Evolutionary conservation across 352 stramenopile species (phyloP).

Genomic region (Phytophthora megakarya): DNA sequence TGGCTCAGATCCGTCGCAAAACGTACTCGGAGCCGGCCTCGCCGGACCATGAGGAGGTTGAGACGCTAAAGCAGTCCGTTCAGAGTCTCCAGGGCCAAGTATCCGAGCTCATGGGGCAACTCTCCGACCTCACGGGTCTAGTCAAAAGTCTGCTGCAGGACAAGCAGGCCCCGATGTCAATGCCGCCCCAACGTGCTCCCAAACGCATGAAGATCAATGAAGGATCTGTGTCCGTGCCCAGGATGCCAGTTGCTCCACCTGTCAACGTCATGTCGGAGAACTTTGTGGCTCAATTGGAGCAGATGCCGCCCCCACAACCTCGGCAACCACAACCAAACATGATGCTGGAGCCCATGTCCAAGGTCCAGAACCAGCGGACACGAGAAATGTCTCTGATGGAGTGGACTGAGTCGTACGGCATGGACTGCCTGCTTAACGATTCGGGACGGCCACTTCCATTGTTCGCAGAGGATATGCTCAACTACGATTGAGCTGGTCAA

Average conservation of each 20-base stretch:
- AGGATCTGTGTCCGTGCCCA: not conserved
- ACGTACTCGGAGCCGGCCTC: slow-evolving; percentile 85
- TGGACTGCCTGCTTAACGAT: slow-evolving; percentile 83
- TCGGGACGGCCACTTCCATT: slow-evolving; percentile 52
- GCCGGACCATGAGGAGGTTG: slow-evolving; percentile 77
- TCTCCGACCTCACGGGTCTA: slow-evolving; percentile 72
- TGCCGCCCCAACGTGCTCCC: slow-evolving; percentile 21
- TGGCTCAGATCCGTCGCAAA: slow-evolving; percentile 88
- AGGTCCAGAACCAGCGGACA: slow-evolving; percentile 51
- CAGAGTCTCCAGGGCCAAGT: slow-evolving; percentile 76
- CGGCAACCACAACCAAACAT: slow-evolving; percentile 28
- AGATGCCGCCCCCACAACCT: slow-evolving; percentile 24
- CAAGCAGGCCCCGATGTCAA: slow-evolving; percentile 32
- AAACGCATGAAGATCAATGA: slow-evolving; percentile 58
- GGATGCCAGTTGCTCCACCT: slow-evolving; percentile 23
- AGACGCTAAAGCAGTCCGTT: slow-evolving; percentile 77
- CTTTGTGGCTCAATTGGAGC: slow-evolving; percentile 29
- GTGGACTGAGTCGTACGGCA: slow-evolving; percentile 80
- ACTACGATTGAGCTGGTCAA: slow-evolving; percentile 52
- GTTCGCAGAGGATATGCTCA: slow-evolving; percentile 61
- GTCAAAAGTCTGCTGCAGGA: slow-evolving; percentile 78
- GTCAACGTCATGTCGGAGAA: slow-evolving; percentile 25
- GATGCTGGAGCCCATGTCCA: slow-evolving; percentile 48
- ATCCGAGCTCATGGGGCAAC: slow-evolving; percentile 76
- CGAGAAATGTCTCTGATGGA: slow-evolving; percentile 76